Conservation (phyloP, 345 rosid genomes). For the Eucalyptus regnans region DNA sequence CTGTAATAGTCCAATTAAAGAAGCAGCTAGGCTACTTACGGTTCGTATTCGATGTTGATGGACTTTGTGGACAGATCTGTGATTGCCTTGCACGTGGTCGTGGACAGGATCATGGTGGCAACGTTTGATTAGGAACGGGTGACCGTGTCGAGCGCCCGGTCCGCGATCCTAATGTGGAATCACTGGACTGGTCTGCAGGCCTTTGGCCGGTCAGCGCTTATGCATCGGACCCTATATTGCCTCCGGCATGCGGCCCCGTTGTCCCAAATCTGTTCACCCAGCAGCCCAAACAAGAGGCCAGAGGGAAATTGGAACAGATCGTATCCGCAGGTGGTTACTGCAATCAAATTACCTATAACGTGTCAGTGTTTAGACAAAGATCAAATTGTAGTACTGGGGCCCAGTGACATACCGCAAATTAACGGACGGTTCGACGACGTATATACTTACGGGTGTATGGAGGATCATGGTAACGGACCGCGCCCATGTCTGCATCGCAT, state of each 20-base stretch:
- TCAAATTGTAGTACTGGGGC: neutral
- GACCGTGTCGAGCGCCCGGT: conserved; percentile 16
- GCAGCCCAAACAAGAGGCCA: conserved; percentile 27
- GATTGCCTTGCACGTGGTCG: conserved; percentile 16
- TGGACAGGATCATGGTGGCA: conserved; percentile 34
- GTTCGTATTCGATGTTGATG: conserved; percentile 32
- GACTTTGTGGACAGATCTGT: conserved; percentile 1
- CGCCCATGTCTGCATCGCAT: conserved; percentile 21
- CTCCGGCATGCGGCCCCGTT: rapidly evolving
- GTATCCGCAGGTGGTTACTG: conserved; percentile 47
- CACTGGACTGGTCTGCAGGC: neutral
- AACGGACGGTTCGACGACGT: neutral
- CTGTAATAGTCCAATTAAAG: neutral
- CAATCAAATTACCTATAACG: neutral
- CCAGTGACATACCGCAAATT: neutral
- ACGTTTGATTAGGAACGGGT: conserved; percentile 12
- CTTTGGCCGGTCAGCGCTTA: too few species aligned
- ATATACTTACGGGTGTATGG: conserved; percentile 33
- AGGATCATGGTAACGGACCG: conserved; percentile 12
- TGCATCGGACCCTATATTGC: too few species aligned
- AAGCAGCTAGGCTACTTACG: conserved; percentile 10
- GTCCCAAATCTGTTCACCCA: too few species aligned
- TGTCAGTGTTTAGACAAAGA: neutral
- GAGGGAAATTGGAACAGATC: conserved; percentile 13
- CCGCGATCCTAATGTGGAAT: conserved; percentile 27